These are phyloP conservation scores for Cyclostephanos invisitatus DNA, from an alignment of 108 stramenopile genomes.

Conservation along the genomic window DNA sequence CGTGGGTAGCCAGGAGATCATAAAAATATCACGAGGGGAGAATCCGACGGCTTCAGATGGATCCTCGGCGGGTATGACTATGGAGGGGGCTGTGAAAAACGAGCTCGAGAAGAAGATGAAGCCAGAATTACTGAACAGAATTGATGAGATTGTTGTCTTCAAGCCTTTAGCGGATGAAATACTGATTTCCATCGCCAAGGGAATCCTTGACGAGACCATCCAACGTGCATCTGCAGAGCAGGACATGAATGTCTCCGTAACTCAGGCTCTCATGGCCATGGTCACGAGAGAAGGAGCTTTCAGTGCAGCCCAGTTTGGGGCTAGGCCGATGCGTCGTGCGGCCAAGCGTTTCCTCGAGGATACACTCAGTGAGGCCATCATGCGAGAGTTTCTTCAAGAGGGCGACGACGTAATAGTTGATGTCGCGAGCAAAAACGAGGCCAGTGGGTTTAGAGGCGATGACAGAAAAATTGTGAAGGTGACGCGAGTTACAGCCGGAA, in stretches of 20 bases:
- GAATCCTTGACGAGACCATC: slow-evolving; percentile 57
- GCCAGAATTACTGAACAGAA: slow-evolving; percentile 95
- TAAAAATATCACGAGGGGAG: slow-evolving; percentile 62
- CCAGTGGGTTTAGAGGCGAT: slow-evolving; percentile 30
- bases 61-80: slow-evolving; percentile 45
- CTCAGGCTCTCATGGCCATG: slow-evolving; percentile 56
- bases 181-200: slow-evolving; percentile 70
- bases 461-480: slow-evolving; percentile 42
- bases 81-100: slow-evolving; percentile 57
- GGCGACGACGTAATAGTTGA: slow-evolving; percentile 67
- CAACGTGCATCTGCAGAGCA: slow-evolving; percentile 55
- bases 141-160: slow-evolving; percentile 97
- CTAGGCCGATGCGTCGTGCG: slow-evolving; percentile 75
- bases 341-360: slow-evolving; percentile 77
- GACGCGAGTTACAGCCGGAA: slow-evolving; percentile 39
- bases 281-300: slow-evolving; percentile 66
- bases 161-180: slow-evolving; percentile 71
- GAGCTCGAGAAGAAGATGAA: slow-evolving; percentile 70
- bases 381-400: slow-evolving; percentile 66
- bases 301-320: slow-evolving; percentile 66
- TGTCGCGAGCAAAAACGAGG: slow-evolving; percentile 27
- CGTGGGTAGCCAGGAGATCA: slow-evolving; percentile 85
- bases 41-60: slow-evolving; percentile 35
- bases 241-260: slow-evolving; percentile 52
- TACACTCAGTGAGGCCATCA: slow-evolving; percentile 70